phyloP scores from a whole-genome alignment of 495 filamentous ascomycete genomes.

The Xylaria flabelliformis region DNA sequence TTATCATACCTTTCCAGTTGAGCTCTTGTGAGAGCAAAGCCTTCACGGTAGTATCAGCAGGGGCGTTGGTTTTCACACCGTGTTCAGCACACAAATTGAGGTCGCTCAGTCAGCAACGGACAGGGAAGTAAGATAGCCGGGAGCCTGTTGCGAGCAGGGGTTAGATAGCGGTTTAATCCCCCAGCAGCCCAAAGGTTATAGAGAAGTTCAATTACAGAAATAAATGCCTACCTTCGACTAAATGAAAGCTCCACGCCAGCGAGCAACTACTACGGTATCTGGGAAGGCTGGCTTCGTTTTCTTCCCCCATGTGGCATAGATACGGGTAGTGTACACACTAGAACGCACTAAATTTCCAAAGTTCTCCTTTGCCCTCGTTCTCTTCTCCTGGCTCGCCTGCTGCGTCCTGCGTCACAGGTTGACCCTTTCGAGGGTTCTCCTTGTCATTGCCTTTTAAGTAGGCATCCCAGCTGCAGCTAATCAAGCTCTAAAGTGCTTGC shows the following conservation, averaged over 20 bases:
- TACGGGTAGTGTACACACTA: neutral
- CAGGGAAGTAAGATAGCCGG: neutral
- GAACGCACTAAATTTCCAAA: neutral
- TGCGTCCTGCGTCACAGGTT: neutral
- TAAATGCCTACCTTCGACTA: neutral
- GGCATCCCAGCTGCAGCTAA: neutral
- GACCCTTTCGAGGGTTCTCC: conserved; percentile 3
- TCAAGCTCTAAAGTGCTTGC: conserved; percentile 4
- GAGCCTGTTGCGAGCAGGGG: neutral
- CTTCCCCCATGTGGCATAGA: neutral
- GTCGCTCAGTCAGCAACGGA: neutral
- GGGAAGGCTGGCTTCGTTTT: neutral
- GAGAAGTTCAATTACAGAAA: neutral
- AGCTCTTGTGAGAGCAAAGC: neutral
- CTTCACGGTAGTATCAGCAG: neutral
- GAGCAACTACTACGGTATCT: neutral
- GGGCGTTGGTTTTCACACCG: neutral
- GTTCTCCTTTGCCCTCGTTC: neutral
- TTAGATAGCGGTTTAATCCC: neutral
- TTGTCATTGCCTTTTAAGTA: neutral
- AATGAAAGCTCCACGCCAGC: too few species aligned
- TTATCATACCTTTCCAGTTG: too few species aligned
- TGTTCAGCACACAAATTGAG: neutral
- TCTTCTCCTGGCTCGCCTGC: neutral
- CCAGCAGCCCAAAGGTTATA: neutral